phyloP scores from a whole-genome alignment of 176 grass and related monocot genomes.

The Coix lacrymajobi region DNA sequence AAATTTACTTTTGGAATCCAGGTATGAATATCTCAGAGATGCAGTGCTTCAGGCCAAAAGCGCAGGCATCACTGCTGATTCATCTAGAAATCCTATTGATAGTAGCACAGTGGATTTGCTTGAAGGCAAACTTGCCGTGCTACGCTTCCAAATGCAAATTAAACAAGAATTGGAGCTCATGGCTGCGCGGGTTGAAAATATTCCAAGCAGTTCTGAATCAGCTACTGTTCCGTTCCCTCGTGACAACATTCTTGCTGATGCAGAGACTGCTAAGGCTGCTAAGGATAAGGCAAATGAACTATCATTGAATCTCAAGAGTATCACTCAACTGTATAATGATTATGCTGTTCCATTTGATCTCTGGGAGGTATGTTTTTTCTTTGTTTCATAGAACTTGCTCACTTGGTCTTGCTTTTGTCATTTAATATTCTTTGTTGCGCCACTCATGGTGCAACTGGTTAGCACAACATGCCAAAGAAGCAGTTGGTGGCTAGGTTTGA shows the following conservation, averaged over 20 bases:
- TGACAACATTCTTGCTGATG: slow-evolving; percentile 46
- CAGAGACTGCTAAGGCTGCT: slow-evolving; percentile 46
- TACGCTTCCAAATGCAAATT: slow-evolving; percentile 95
- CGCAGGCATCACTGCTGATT: slow-evolving; percentile 47
- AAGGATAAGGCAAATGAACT: slow-evolving; percentile 80
- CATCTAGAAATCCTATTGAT: slow-evolving; percentile 59
- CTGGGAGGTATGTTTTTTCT: slow-evolving; percentile 77
- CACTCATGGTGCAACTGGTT: too few species aligned
- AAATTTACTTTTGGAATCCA: slow-evolving; percentile 44
- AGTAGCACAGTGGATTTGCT: slow-evolving; percentile 86
- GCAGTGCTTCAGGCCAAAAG: slow-evolving; percentile 90
- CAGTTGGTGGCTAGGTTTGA: too few species aligned
- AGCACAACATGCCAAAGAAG: too few species aligned
- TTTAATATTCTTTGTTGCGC: neutral
- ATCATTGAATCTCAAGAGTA: slow-evolving; percentile 84
- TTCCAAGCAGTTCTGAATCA: slow-evolving; percentile 39
- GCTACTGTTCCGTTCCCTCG: slow-evolving; percentile 43
- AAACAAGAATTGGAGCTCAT: slow-evolving; percentile 75
- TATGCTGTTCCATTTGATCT: slow-evolving; percentile 86
- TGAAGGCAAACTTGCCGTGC: slow-evolving; percentile 87
- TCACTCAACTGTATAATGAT: slow-evolving; percentile 93
- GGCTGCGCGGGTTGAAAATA: slow-evolving; percentile 33
- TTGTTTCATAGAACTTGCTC: slow-evolving; percentile 15
- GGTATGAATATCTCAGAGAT: slow-evolving; percentile 87
- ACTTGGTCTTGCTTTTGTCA: neutral